phyloP scores from a whole-genome alignment of 2,329 filamentous ascomycete species.

The Chaetomium strumarium region DNA sequence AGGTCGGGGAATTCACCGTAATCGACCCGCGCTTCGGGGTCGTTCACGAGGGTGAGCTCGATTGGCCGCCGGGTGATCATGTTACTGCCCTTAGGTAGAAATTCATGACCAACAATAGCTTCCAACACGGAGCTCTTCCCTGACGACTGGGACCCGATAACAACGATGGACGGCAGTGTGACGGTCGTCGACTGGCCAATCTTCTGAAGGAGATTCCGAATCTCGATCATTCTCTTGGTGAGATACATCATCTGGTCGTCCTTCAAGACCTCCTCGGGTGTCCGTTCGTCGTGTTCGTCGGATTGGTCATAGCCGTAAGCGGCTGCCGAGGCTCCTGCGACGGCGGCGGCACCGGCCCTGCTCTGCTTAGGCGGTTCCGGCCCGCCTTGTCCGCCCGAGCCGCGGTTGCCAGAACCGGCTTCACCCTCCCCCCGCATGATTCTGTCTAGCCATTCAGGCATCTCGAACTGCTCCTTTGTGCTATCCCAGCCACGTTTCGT shows the following conservation, averaged over 20 bases:
- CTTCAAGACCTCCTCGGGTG: conserved; percentile 60
- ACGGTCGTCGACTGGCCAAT: conserved; percentile 87
- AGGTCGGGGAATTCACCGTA: conserved; percentile 96
- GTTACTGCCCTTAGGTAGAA: conserved; percentile 94
- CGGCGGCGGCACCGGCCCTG: conserved; percentile 52
- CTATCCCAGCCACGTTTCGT: conserved; percentile 75
- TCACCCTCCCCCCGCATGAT: conserved; percentile 60
- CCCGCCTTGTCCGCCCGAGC: conserved; percentile 43
- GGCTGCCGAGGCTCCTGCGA: conserved; percentile 65
- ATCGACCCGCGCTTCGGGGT: conserved; percentile 76
- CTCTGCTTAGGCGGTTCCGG: conserved; percentile 52
- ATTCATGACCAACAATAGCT: conserved; percentile 95
- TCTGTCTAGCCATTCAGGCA: conserved; percentile 72
- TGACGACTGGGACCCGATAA: conserved; percentile 96
- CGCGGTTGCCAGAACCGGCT: conserved; percentile 44
- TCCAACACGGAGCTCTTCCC: conserved; percentile 97
- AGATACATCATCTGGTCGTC: conserved; percentile 99
- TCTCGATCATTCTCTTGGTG: conserved; percentile 99
- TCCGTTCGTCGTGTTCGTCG: conserved; percentile 50
- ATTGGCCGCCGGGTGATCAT: conserved; percentile 97
- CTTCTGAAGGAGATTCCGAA: conserved; percentile 81
- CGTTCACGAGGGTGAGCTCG: conserved; percentile 93
- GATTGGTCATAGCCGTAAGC: conserved; percentile 74
- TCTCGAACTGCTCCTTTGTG: conserved; percentile 69
- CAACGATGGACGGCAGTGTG: conserved; percentile 93